Evolutionary conservation across 305 asterid species (phyloP).

Genomic region (Solanum chacoense): DNA sequence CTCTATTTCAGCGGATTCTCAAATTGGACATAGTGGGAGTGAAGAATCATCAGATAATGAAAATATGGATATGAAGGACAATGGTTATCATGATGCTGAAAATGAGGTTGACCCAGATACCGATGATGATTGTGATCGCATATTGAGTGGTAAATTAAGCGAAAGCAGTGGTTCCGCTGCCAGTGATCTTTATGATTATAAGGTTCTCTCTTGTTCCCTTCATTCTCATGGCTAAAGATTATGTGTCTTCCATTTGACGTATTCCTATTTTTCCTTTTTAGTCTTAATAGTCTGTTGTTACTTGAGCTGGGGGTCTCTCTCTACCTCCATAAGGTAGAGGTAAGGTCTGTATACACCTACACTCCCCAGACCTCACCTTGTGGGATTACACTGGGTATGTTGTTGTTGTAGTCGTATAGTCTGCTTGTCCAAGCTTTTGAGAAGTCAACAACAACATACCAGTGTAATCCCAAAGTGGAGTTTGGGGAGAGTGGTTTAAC

Average conservation of each 20-base stretch:
- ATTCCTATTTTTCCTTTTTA: neutral
- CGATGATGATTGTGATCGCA: slow-evolving; percentile 73
- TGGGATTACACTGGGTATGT: neutral
- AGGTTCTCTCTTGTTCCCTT: slow-evolving; percentile 38
- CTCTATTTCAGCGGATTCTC: slow-evolving; percentile 90
- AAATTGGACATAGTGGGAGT: slow-evolving; percentile 68
- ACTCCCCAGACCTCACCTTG: neutral
- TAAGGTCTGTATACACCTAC: neutral
- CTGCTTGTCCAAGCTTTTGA: neutral
- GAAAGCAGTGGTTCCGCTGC: slow-evolving; percentile 93
- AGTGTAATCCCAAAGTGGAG: neutral
- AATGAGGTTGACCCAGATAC: slow-evolving; percentile 73
- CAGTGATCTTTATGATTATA: slow-evolving; percentile 87
- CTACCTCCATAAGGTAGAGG: neutral
- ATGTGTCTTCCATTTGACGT: neutral
- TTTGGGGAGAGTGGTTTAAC: neutral
- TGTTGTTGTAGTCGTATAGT: neutral
- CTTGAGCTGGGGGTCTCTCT: neutral
- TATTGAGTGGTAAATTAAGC: slow-evolving; percentile 88
- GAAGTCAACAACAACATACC: neutral
- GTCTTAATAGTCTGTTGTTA: neutral
- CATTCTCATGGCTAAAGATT: neutral
- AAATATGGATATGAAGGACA: slow-evolving; percentile 41
- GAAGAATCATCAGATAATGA: slow-evolving; percentile 82
- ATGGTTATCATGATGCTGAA: slow-evolving; percentile 95